Conservation (phyloP, 2,329 filamentous ascomycete species). For the Fusarium tjaetaba region DNA sequence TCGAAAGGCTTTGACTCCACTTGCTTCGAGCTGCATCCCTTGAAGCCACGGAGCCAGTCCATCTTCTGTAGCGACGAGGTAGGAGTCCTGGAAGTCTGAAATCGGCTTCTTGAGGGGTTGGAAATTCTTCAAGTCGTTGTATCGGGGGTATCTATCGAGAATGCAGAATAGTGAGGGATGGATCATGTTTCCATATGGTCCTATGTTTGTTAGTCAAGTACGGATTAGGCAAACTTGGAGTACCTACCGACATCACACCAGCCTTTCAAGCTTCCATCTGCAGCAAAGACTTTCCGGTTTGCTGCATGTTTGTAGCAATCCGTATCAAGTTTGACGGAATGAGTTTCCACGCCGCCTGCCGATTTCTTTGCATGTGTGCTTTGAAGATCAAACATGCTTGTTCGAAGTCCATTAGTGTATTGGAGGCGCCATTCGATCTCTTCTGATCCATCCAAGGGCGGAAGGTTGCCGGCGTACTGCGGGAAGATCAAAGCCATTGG, state of each 20-base stretch:
- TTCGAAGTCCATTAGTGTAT: slow-evolving; percentile 32
- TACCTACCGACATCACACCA: slow-evolving; percentile 20
- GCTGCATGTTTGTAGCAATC: slow-evolving; percentile 30
- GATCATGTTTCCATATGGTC: slow-evolving; percentile 31
- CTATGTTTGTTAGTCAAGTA: background rate
- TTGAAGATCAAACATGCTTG: slow-evolving; percentile 43
- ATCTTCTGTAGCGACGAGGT: slow-evolving; percentile 10
- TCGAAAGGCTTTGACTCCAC: slow-evolving; percentile 40
- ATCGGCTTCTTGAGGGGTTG: slow-evolving; percentile 30
- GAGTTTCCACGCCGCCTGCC: background rate
- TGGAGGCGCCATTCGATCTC: slow-evolving; percentile 40
- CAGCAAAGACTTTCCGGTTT: slow-evolving; percentile 27
- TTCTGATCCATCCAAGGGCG: slow-evolving; percentile 35
- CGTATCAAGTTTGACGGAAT: slow-evolving; percentile 32
- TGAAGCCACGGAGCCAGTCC: slow-evolving; percentile 36
- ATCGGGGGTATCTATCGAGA: slow-evolving; percentile 37
- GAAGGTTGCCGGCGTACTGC: slow-evolving; percentile 37
- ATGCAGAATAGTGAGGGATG: slow-evolving; percentile 40
- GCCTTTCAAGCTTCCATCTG: slow-evolving; percentile 20
- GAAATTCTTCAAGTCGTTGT: slow-evolving; percentile 33
- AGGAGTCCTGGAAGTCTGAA: slow-evolving; percentile 34
- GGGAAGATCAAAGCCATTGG: slow-evolving; percentile 35
- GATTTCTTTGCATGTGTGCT: slow-evolving; percentile 25
- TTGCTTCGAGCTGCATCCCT: slow-evolving; percentile 38
- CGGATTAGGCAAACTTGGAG: background rate